Base-by-base conservation (phyloP, 2,329 filamentous ascomycete species). In the Colletotrichum endophyticum region DNA sequence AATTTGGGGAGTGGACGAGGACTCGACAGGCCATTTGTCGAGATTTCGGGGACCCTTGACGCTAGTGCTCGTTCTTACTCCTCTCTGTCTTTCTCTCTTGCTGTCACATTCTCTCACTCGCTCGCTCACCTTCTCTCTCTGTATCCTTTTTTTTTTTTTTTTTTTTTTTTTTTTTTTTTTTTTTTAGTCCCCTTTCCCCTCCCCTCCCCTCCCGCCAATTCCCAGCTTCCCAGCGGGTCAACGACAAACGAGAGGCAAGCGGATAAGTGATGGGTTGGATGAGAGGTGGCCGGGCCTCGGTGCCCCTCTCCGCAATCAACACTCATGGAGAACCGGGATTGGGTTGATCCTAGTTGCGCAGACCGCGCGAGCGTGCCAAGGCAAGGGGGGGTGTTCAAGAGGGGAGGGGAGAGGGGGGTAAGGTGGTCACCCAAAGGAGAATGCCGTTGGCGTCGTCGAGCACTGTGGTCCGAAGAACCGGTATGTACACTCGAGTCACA, bases 261-360 rank as follows among this genome's bases (percentile, higher is more conserved):
- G n/a, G 49, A 61, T 67, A 44, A 34, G 27, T 32, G 39, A 67
- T 32, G 63, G 71, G 39, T 36, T 64, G 61, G 34, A 22, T 19
- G 25, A 72, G 39, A 63, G 56, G 63, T 56, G 73, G 28, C 39
- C 32, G 69, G 69, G 34, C 67, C 61, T 75, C n/a, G 49, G 53
- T 63, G 63, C 73, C 73, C 73, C 69, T 75, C 73, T 73, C 70
- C 73, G 70, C 73, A 73, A 59, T 73, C 70, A 68, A 63, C 70
- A 63, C 70, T 75, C 73, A 72, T 63, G 69, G 63, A 57, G 25
- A 68, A 39, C 25, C 25, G 27, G 69, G 30, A 68, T 73, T 73
- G 63, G 73, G 70, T 73, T 73, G 64, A 73, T 73, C 73, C 73
- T 66, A 59, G 73, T 73, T 63, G 49, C 57, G 70, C 64, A 69